phyloP scores from a whole-genome alignment of 306 rosid genomes.

The Cicer cuneatum region DNA sequence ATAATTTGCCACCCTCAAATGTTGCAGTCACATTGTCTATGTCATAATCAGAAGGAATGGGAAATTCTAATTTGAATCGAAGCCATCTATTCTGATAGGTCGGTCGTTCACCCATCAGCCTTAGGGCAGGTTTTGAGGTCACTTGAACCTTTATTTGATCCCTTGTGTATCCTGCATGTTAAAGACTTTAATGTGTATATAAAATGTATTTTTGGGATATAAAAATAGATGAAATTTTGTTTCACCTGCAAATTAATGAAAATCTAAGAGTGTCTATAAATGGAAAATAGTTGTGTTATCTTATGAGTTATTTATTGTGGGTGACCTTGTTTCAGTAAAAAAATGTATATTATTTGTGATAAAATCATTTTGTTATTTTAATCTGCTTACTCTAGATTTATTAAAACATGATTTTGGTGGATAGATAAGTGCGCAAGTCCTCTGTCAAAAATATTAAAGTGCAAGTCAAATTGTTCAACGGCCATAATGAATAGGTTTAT shows the following conservation, averaged over 20 bases:
- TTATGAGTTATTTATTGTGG: background rate
- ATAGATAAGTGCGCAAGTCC: no score
- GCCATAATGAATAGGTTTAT: no score
- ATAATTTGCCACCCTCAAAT: slow-evolving; percentile 54
- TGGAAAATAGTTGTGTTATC: background rate
- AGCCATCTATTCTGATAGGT: slow-evolving; percentile 48
- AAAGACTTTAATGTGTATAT: background rate
- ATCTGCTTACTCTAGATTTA: background rate
- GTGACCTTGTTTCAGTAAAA: background rate
- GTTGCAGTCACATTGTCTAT: slow-evolving; percentile 51
- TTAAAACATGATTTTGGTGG: background rate
- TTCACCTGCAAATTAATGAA: background rate
- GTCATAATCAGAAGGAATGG: slow-evolving; percentile 55
- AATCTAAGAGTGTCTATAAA: background rate
- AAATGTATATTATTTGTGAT: background rate
- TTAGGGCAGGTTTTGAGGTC: slow-evolving; percentile 53
- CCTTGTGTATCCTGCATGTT: slow-evolving; percentile 57
- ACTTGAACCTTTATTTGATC: slow-evolving; percentile 65
- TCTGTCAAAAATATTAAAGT: no score
- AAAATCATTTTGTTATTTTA: background rate
- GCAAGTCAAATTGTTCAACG: no score
- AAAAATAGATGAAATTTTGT: background rate
- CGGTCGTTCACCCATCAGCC: slow-evolving; percentile 58
- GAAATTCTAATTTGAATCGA: slow-evolving; percentile 60
- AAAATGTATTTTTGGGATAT: background rate